Evolutionary conservation across 2,329 filamentous ascomycete species (phyloP).

Genomic region (Fusarium camptoceras): DNA sequence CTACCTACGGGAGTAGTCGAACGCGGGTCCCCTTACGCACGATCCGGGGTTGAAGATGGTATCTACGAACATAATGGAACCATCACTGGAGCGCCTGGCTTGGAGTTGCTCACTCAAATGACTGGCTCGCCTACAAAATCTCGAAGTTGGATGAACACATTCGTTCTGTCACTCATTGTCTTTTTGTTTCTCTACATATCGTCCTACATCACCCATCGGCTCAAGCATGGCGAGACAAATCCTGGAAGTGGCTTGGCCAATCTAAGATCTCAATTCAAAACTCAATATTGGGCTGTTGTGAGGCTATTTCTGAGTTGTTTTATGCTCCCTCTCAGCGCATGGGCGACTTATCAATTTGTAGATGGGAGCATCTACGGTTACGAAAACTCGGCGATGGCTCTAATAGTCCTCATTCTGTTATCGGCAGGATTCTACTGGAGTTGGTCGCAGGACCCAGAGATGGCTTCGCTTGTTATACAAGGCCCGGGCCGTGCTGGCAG

Average conservation of each 20-base stretch:
- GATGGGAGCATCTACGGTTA: slow-evolving; percentile 26
- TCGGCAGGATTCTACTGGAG: slow-evolving; percentile 47
- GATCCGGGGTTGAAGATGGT: slow-evolving; percentile 57
- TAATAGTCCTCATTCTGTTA: slow-evolving; percentile 38
- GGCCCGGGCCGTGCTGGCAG: too few species aligned
- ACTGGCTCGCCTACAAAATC: slow-evolving; percentile 71
- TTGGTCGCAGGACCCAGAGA: slow-evolving; percentile 4
- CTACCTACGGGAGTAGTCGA: slow-evolving; percentile 56
- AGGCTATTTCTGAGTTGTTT: slow-evolving; percentile 82
- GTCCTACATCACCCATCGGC: slow-evolving; percentile 54
- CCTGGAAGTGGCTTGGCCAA: fast-evolving
- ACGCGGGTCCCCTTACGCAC: slow-evolving; percentile 39
- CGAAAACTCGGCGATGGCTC: slow-evolving; percentile 52
- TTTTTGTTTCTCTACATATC: slow-evolving; percentile 70
- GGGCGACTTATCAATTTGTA: slow-evolving; percentile 77
- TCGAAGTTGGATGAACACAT: slow-evolving; percentile 77
- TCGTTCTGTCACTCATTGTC: slow-evolving; percentile 71
- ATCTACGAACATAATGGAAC: slow-evolving; percentile 76
- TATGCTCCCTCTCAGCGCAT: slow-evolving; percentile 75
- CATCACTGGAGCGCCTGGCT: slow-evolving; percentile 64
- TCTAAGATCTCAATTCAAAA: slow-evolving; percentile 53
- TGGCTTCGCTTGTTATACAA: slow-evolving; percentile 11
- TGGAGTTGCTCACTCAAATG: slow-evolving; percentile 74
- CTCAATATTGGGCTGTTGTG: slow-evolving; percentile 61
- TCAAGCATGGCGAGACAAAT: fast-evolving